Evolutionary conservation across 2,329 filamentous ascomycete species (phyloP), one percentile per base, ranked within the genome.

Genomic region (Gnomoniopsis sp.): DNA sequence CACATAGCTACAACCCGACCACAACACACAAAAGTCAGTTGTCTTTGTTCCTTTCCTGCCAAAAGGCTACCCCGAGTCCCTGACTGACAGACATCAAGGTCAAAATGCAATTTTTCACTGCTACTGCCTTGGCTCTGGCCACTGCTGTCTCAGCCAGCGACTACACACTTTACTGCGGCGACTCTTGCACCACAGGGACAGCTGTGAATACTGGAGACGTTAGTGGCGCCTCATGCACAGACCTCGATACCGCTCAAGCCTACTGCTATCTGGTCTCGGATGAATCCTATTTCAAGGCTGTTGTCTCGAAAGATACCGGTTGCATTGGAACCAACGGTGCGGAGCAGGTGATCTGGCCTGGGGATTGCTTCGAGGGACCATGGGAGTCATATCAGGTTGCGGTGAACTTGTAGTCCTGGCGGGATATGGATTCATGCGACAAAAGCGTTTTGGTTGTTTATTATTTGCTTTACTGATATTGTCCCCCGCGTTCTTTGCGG

Each of bases 161-260:
- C 21, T 60, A 56, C 54, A 60, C 54, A 36, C 55, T 60, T 49
- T 54, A 50, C 55, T 60, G 58, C 47, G 58, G 58, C 49, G 47
- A 50, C 30, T 60, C 58, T 3, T 60, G 58, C 47, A 23, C 14
- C 46, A 26, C 44, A 33, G 58, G 50, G 14, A 54, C 55, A 2
- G 50, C 15, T 6, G 33, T 60, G 26, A 30, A 23, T n/a, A 48
- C 50, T 12, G 55, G 55, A 14, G 21, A 17, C 14, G 47, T 57
- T 47, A 21, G 48, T 15, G 58, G 54, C 8, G 38, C 58, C 3
- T 14, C 43, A 14, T 60, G 58, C 47, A 58, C 55, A 21, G 36
- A 60, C 33, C 50, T 60, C 14, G 43, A 47, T 22, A 30, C 26
- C n/a, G 4, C 48, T 26, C 53, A 54, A 33, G 50, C 56, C 14